A percentile compares a stretch with the other conserved stretches of the same genome.
phyloP scores from a whole-genome alignment of 2,329 filamentous ascomycete species.

The Penicillium sp. region DNA sequence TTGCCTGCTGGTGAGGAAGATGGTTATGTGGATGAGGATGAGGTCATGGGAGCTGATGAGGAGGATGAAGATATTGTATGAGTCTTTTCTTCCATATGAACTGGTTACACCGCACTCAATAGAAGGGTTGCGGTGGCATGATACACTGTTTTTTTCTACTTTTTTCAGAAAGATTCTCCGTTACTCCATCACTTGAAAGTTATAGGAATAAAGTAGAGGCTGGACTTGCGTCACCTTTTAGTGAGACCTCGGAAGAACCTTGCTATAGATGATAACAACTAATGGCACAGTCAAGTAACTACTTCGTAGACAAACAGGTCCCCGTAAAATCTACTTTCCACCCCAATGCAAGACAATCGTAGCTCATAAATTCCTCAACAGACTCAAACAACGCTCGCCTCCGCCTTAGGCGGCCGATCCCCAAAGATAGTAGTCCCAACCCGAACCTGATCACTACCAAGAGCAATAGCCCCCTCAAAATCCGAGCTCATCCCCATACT shows the following conservation, averaged over 20 bases:
- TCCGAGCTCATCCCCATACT: slow-evolving; percentile 99
- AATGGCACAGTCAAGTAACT: too few relatives aligned
- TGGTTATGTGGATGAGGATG: slow-evolving; percentile 34
- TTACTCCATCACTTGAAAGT: neutral
- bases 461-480: slow-evolving; percentile 78
- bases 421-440: slow-evolving; percentile 96
- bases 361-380: slow-evolving; percentile 12
- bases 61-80: slow-evolving; percentile 35
- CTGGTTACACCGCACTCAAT: slow-evolving; percentile 1
- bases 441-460: slow-evolving; percentile 85
- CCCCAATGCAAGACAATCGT: slow-evolving; percentile 11
- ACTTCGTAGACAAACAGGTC: too few relatives aligned
- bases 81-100: slow-evolving; percentile 19
- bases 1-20: slow-evolving; percentile 31
- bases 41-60: slow-evolving; percentile 32
- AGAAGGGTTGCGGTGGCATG: neutral
- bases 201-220: too few relatives aligned
- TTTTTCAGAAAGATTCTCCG: neutral
- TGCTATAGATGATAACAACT: too few relatives aligned
- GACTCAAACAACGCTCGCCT: slow-evolving; percentile 63
- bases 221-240: too few relatives aligned
- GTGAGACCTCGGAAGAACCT: too few relatives aligned
- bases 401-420: slow-evolving; percentile 69
- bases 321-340: neutral
- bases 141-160: neutral